Percentiles rank a stretch among this genome's conserved stretches.
Conservation (phyloP, 73 alveolate species). For the Paramecium pentaurelia region DNA sequence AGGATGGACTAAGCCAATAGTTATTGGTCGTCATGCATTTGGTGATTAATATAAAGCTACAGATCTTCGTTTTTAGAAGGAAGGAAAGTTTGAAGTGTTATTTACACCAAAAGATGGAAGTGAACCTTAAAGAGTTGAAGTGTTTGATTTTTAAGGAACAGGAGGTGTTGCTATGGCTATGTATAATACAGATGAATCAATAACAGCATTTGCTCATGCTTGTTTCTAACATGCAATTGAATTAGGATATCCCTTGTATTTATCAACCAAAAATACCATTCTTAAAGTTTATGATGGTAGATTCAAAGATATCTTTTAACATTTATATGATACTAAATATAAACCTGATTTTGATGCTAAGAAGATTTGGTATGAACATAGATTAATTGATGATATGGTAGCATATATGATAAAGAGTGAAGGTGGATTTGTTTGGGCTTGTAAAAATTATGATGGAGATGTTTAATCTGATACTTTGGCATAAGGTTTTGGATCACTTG, state of each 20-base stretch:
- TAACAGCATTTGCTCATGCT: slow-evolving; percentile 76
- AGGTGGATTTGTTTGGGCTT: slow-evolving; percentile 92
- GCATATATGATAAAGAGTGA: slow-evolving; percentile 77
- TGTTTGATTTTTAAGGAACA: slow-evolving; percentile 61
- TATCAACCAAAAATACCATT: slow-evolving; percentile 83
- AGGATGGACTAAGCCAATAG: slow-evolving; percentile 84
- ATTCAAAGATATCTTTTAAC: slow-evolving; percentile 79
- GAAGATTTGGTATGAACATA: slow-evolving; percentile 66
- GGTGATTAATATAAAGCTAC: slow-evolving; percentile 87
- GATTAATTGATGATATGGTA: slow-evolving; percentile 88
- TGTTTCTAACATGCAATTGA: slow-evolving; percentile 79
- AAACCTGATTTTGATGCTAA: slow-evolving; percentile 66
- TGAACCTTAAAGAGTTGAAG: slow-evolving; percentile 63
- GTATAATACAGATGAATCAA: slow-evolving; percentile 84
- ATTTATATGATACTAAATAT: slow-evolving; percentile 66
- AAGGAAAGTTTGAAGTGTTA: slow-evolving; percentile 72
- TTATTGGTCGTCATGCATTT: slow-evolving; percentile 85
- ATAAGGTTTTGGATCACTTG: slow-evolving; percentile 87
- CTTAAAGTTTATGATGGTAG: slow-evolving; percentile 82
- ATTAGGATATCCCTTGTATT: slow-evolving; percentile 72
- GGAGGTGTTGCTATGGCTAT: slow-evolving; percentile 82
- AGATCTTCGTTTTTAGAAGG: slow-evolving; percentile 60
- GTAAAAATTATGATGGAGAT: slow-evolving; percentile 90
- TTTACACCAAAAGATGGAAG: slow-evolving; percentile 81
- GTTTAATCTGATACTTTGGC: slow-evolving; percentile 84